Evolutionary conservation across 139 green algal species (phyloP).

Genomic region (Nannochloris sp.): DNA sequence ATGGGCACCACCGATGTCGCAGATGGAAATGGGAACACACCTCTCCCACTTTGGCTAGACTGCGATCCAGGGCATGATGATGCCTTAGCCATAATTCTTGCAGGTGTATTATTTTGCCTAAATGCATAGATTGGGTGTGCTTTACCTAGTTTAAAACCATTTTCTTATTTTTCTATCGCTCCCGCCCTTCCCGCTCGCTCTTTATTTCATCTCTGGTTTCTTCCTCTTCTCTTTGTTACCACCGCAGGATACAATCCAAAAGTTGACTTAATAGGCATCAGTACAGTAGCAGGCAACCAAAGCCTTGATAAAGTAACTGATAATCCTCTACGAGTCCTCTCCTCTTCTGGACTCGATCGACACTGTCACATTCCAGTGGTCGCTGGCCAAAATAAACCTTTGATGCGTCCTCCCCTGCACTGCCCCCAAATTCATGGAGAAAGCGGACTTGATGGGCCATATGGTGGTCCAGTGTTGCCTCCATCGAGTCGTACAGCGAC

Average conservation of each 20-base stretch:
- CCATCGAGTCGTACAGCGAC: slow-evolving; percentile 4
- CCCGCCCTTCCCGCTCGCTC: too few relatives aligned
- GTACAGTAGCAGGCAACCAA: slow-evolving; percentile 85
- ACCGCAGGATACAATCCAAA: slow-evolving; percentile 33
- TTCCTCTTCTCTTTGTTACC: too few relatives aligned
- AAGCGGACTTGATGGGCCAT: slow-evolving; percentile 50
- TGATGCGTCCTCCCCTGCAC: slow-evolving; percentile 56
- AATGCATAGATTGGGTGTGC: background rate
- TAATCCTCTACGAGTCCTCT: slow-evolving; percentile 76
- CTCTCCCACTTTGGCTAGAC: slow-evolving; percentile 62
- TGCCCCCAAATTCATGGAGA: slow-evolving; percentile 94
- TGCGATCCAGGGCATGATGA: slow-evolving; percentile 92
- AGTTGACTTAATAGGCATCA: slow-evolving; percentile 75
- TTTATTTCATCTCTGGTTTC: too few relatives aligned
- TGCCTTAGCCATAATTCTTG: slow-evolving; percentile 84
- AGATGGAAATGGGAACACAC: too few relatives aligned
- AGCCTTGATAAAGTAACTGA: slow-evolving; percentile 67
- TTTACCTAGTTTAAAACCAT: background rate
- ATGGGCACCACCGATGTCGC: too few relatives aligned
- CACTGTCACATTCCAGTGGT: slow-evolving; percentile 49
- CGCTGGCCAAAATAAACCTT: slow-evolving; percentile 54
- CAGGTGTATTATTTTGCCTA: slow-evolving; percentile 4
- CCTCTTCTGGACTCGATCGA: slow-evolving; percentile 43
- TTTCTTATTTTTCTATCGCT: too few relatives aligned
- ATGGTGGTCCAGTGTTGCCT: slow-evolving; percentile 19